These are phyloP conservation scores for Hordeum marinum DNA, from an alignment of 176 grass and related monocot species.

Conservation along the genomic window DNA sequence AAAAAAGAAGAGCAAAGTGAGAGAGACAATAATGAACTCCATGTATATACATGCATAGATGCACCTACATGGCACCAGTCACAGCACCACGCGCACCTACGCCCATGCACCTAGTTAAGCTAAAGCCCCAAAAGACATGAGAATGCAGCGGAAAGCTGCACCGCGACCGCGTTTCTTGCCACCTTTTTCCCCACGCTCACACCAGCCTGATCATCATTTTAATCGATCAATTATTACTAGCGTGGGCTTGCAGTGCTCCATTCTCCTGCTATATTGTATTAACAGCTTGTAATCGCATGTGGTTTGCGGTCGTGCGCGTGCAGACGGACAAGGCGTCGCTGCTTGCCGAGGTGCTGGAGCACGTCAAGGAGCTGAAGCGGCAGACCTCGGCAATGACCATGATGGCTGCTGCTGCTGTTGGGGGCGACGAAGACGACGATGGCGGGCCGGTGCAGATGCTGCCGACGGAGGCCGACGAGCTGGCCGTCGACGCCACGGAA, in stretches of 20 bases:
- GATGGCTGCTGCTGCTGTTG: slow-evolving; percentile 1
- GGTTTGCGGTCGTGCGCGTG: neutral
- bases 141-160: slow-evolving; percentile 46
- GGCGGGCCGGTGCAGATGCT: slow-evolving; percentile 35
- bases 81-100: slow-evolving; percentile 23
- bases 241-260: neutral
- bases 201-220: slow-evolving; percentile 18
- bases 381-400: slow-evolving; percentile 78
- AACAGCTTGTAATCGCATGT: neutral
- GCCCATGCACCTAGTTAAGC: neutral
- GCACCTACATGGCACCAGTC: neutral
- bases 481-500: slow-evolving; percentile 55
- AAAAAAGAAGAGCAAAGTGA: neutral
- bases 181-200: slow-evolving; percentile 37
- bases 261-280: neutral
- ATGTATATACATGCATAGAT: neutral
- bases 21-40: slow-evolving; percentile 19
- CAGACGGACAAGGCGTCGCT: slow-evolving; percentile 98
- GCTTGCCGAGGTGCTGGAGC: slow-evolving; percentile 90
- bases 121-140: slow-evolving; percentile 45
- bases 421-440: neutral
- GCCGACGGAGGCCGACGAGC: slow-evolving; percentile 88
- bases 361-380: slow-evolving; percentile 96
- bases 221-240: neutral
- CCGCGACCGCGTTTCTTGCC: slow-evolving; percentile 16